Percentiles rank a stretch among this genome's conserved stretches.
phyloP scores from a whole-genome alignment of 306 rosid species.

The Lagenaria siceraria region DNA sequence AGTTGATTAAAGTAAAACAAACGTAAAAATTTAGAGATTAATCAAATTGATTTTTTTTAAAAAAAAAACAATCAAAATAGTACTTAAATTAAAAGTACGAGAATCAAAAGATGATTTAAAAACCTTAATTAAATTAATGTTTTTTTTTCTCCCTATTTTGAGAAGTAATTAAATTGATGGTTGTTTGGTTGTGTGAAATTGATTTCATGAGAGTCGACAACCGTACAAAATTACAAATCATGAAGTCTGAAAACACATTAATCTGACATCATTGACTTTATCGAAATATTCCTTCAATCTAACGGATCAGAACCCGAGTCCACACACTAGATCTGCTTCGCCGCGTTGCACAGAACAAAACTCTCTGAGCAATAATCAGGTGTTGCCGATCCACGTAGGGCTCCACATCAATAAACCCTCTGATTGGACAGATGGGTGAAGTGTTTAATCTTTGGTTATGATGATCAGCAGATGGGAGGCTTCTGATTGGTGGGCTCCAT shows the following conservation, averaged over 20 bases:
- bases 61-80: too few species aligned
- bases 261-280: neutral
- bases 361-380: neutral
- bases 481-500: constrained; percentile 1
- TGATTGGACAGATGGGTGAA: neutral
- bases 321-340: neutral
- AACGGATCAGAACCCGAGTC: neutral
- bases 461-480: constrained; percentile 5
- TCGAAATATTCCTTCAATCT: neutral
- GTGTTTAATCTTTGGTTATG: neutral
- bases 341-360: neutral
- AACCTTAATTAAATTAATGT: too few species aligned
- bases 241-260: neutral
- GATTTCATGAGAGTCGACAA: neutral
- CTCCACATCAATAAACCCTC: neutral
- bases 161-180: neutral
- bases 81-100: too few species aligned
- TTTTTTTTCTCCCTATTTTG: too few species aligned
- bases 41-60: too few species aligned
- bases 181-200: neutral
- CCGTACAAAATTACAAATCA: neutral
- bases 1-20: too few species aligned
- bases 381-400: neutral
- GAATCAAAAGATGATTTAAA: too few species aligned
- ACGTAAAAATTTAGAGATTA: too few species aligned